Evolutionary conservation across 2,329 filamentous ascomycete genomes (phyloP).

Genomic region (Akanthomyces lecanii): DNA sequence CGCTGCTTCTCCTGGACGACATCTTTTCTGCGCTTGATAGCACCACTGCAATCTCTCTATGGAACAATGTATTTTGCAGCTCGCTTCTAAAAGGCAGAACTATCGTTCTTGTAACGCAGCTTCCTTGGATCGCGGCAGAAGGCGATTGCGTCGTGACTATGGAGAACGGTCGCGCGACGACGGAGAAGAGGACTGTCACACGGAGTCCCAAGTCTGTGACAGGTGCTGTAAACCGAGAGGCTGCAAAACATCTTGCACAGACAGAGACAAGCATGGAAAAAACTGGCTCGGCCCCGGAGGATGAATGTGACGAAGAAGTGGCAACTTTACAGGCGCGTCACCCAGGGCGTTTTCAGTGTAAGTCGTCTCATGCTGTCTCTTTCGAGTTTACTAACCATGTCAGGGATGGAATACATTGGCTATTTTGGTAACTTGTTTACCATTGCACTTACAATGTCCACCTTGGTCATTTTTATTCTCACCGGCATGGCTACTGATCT

Average conservation of each 20-base stretch:
- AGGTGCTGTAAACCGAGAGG: no score
- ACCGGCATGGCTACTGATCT: slow-evolving; percentile 18
- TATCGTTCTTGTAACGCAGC: slow-evolving; percentile 48
- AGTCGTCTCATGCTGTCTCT: background rate
- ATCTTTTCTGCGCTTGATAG: slow-evolving; percentile 57
- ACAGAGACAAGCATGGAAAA: background rate
- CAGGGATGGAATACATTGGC: slow-evolving; percentile 1
- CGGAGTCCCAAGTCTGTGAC: background rate
- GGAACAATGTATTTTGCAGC: slow-evolving; percentile 56
- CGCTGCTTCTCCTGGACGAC: slow-evolving; percentile 54
- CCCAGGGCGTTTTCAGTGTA: background rate
- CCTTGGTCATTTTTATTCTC: background rate
- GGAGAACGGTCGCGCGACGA: slow-evolving; percentile 30
- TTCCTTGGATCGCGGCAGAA: slow-evolving; percentile 39
- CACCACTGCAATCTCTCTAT: slow-evolving; percentile 51
- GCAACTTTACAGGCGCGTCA: background rate
- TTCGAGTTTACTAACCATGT: background rate
- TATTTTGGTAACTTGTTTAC: background rate
- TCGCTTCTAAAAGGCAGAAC: slow-evolving; percentile 49
- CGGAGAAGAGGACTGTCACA: background rate
- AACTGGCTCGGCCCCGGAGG: background rate
- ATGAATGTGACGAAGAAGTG: background rate
- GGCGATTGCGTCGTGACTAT: slow-evolving; percentile 37
- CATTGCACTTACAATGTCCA: background rate
- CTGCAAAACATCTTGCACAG: background rate